A percentile compares a stretch with the other conserved stretches of the same genome.
Conservation (phyloP, 805 yeast genomes). For the Metschnikowia noctiluminum region DNA sequence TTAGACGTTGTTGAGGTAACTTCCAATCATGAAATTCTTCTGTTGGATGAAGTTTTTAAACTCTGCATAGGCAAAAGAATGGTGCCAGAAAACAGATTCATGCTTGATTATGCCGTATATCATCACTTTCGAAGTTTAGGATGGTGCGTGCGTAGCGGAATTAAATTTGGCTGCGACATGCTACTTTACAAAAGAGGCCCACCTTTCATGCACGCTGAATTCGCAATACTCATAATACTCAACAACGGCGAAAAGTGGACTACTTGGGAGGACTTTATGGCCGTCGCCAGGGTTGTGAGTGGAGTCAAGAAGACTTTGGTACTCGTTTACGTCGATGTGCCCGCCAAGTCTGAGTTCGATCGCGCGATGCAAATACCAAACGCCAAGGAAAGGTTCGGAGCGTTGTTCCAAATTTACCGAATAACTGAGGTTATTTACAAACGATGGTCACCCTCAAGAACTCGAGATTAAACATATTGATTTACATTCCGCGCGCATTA, state of each 20-base stretch:
- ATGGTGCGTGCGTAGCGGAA: conserved; percentile 92
- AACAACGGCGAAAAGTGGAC: conserved; percentile 33
- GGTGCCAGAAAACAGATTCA: conserved; percentile 27
- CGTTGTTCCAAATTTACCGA: conserved; percentile 41
- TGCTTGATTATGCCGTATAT: conserved; percentile 66
- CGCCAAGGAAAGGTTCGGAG: conserved; percentile 15
- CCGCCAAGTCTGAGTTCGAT: conserved; percentile 33
- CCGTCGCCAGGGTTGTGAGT: conserved; percentile 75
- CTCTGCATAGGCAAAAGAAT: conserved; percentile 19
- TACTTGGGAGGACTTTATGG: conserved; percentile 58
- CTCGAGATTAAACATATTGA: conserved; percentile 56
- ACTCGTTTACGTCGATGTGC: conserved; percentile 60
- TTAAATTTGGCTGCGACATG: conserved; percentile 88
- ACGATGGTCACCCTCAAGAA: conserved; percentile 84
- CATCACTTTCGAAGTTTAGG: conserved; percentile 86
- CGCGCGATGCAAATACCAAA: conserved; percentile 3
- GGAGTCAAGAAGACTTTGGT: conserved; percentile 81
- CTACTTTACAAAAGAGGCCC: conserved; percentile 88
- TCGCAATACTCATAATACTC: conserved; percentile 56
- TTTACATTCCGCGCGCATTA: too few relatives aligned
- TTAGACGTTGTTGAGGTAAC: conserved; percentile 47
- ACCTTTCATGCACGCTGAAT: conserved; percentile 92
- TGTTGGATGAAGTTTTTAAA: conserved; percentile 24
- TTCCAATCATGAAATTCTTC: conserved; percentile 4
- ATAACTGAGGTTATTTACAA: conserved; percentile 67